Evolutionary conservation across 225 moss, liverwort and hornwort species (phyloP), one percentile per base, ranked within the genome.

Genomic region (Pleurozium schreberi): DNA sequence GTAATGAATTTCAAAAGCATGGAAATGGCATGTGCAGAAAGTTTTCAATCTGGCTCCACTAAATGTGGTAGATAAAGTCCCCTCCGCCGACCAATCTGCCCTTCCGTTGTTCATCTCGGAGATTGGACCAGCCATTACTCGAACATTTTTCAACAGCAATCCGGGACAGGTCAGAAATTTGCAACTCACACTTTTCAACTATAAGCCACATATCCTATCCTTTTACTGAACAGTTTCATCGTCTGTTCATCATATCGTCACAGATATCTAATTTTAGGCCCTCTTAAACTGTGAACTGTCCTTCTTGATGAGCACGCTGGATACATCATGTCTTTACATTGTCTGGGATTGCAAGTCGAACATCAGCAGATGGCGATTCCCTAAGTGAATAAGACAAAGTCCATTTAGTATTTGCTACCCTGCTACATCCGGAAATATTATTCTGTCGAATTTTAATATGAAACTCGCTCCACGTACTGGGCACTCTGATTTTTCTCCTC

Each of bases 41-140:
- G 89, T 87, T 79, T 92, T 98, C 88, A 90, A 75, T 78, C 85
- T 98, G 92, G 91, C 95, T 80, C 98, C 98, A 49, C 89, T 98
- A 61, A 62, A 87, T 77, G 84, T 91, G 75, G 91, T 91, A 67
- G 95, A 93, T 47, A 85, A 91, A 77, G 88, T 83, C 25, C 81
- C 90, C 8, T 90, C 90, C 81, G 81, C 77, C 77, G 87, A 63
- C 55, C 86, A 89, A 63, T 91, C 95, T 86, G 89, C 91, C 57
- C 91, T 94, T 60, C 87, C 86, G n/a, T 65, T 93, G 83, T 90
- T 96, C 82, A 89, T 93, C 83, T 87, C 93, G 83, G 86, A 92
- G 47, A 57, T 97, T 66, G 97, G 96, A 87, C 89, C 92, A 80
- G 94, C 94, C 50, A 91, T 96, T 85, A 88, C 94, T 71, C 85